phyloP scores from a whole-genome alignment of 164 flowering plant genomes.

The Umbellularia californica region DNA sequence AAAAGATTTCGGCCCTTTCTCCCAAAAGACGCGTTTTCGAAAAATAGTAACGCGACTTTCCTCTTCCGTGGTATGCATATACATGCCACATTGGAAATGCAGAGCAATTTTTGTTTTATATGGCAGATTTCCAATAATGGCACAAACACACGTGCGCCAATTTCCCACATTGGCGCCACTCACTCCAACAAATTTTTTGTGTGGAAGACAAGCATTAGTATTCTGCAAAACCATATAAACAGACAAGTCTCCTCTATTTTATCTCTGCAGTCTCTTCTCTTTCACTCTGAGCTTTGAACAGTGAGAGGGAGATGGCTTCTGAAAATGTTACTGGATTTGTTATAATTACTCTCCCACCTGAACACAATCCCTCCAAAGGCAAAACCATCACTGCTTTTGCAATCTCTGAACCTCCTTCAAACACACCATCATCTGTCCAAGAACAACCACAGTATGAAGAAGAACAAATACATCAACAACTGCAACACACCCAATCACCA shows the following conservation, averaged over 20 bases:
- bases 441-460: neutral
- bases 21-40: too few relatives aligned
- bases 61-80: too few relatives aligned
- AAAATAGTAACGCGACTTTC: neutral
- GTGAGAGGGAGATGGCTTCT: conserved; percentile 16
- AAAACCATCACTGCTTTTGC: conserved; percentile 69
- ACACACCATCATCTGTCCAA: conserved; percentile 8
- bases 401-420: conserved; percentile 26
- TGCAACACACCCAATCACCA: neutral
- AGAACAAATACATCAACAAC: neutral
- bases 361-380: conserved; percentile 63
- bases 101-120: too few relatives aligned
- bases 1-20: too few relatives aligned
- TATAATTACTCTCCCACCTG: conserved; percentile 72
- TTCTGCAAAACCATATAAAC: neutral
- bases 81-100: neutral
- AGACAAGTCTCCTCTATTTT: neutral
- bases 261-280: neutral
- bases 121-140: neutral
- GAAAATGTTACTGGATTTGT: conserved; percentile 45
- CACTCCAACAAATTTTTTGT: neutral
- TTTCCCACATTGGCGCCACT: neutral
- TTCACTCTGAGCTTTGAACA: neutral
- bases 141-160: neutral
- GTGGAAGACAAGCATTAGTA: neutral